Conservation (phyloP, 108 stramenopile species). For the Nannochloropsis granulata region DNA sequence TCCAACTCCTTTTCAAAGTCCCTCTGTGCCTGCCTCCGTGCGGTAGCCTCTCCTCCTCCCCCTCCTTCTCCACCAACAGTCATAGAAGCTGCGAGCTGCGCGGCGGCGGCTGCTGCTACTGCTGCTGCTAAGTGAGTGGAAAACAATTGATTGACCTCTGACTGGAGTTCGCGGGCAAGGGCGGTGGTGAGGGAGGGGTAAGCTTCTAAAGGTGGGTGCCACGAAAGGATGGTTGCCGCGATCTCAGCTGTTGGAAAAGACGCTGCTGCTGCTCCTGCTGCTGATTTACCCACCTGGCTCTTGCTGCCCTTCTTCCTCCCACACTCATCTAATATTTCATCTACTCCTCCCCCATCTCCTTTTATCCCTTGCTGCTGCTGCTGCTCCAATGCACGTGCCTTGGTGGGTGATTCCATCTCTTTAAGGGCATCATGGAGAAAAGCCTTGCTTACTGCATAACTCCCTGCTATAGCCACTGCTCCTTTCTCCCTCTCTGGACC, state of each 20-base stretch:
- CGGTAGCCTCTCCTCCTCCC: background rate
- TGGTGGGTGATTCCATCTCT: background rate
- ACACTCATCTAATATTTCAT: too few relatives aligned
- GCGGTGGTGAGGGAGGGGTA: background rate
- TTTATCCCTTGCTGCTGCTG: too few relatives aligned
- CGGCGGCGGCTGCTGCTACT: background rate
- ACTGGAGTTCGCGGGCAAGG: background rate
- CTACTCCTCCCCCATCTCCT: too few relatives aligned
- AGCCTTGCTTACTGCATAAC: background rate
- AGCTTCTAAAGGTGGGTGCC: background rate
- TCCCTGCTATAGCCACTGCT: background rate
- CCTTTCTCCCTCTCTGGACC: background rate
- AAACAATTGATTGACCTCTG: too few relatives aligned
- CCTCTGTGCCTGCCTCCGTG: background rate
- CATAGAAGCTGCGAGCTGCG: background rate
- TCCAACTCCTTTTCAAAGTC: background rate
- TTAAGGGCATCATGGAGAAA: background rate
- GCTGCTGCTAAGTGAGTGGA: background rate
- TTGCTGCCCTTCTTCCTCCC: too few relatives aligned
- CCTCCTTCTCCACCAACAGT: background rate
- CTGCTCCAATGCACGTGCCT: too few relatives aligned
- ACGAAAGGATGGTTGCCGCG: background rate
- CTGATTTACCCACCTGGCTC: too few relatives aligned
- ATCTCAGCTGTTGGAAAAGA: too few relatives aligned
- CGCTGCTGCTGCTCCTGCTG: too few relatives aligned